A percentile compares a stretch with the other conserved stretches of the same genome.
Evolutionary conservation across 2,329 filamentous ascomycete species (phyloP).

Genomic region (Cladophialophora immunda): DNA sequence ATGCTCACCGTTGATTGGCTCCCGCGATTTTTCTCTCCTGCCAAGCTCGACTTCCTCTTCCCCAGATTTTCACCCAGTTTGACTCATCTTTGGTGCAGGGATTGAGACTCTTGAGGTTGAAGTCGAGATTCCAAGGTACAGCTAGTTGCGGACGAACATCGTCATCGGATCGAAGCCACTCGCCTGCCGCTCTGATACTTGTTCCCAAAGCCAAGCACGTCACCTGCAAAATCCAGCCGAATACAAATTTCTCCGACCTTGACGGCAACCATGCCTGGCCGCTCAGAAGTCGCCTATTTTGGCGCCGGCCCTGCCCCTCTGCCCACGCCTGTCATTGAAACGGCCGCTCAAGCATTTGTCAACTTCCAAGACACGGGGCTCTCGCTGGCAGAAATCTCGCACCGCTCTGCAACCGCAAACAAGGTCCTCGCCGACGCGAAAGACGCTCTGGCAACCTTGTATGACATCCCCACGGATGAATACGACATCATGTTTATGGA

Average conservation of each 20-base stretch:
- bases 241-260: not conserved
- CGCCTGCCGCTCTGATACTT: not conserved
- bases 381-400: constrained; percentile 88
- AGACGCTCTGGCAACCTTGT: constrained; percentile 73
- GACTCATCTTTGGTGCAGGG: constrained; percentile 10
- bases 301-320: constrained; percentile 89
- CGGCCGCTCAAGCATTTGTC: constrained; percentile 77
- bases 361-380: constrained; percentile 84
- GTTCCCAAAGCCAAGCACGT: not conserved
- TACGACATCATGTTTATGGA: constrained; percentile 93
- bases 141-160: not conserved
- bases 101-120: not conserved
- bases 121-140: not conserved
- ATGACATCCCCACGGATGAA: constrained; percentile 78
- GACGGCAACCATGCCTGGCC: constrained; percentile 67
- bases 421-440: constrained; percentile 83
- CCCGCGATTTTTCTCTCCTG: constrained; percentile 19
- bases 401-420: constrained; percentile 80
- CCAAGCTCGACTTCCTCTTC: constrained; percentile 13
- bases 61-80: constrained; percentile 15
- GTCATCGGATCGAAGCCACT: not conserved
- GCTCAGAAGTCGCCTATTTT: constrained; percentile 83
- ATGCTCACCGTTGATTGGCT: constrained; percentile 13
- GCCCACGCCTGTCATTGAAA: constrained; percentile 81
- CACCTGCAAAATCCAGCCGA: not conserved